Conservation (phyloP, 352 stramenopile species). For the Globisporangium viniferum region DNA sequence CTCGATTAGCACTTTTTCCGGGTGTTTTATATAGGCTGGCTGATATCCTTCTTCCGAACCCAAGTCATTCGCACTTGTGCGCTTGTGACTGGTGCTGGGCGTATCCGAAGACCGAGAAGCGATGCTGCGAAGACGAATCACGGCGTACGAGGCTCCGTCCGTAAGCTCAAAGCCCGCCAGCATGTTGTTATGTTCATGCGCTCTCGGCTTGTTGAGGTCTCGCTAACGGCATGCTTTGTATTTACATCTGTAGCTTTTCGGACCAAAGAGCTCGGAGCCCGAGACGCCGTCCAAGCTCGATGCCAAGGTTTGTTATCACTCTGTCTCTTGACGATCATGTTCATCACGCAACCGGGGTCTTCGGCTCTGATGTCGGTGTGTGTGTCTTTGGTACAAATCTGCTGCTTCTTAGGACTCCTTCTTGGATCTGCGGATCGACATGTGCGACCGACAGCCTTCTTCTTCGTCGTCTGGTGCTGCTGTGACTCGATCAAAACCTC, state of each 20-base stretch:
- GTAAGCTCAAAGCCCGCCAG: not conserved
- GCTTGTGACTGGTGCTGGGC: not conserved
- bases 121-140: conserved; percentile 17
- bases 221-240: not conserved
- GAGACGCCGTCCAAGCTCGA: conserved; percentile 10
- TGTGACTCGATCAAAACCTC: conserved; percentile 1
- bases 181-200: not conserved
- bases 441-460: conserved; percentile 11
- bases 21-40: not conserved
- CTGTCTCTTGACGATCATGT: not conserved
- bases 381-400: not conserved
- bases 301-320: conserved; percentile 7
- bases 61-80: not conserved
- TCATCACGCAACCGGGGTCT: not conserved
- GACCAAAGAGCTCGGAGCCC: not conserved
- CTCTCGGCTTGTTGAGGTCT: not conserved
- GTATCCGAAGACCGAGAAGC: not conserved
- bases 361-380: not conserved
- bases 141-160: conserved; percentile 10
- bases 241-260: not conserved
- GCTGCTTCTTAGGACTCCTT: conserved; percentile 20
- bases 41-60: not conserved
- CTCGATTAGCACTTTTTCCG: not conserved
- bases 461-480: not conserved
- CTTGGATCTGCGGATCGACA: conserved; percentile 31